Base-by-base conservation (phyloP, 805 yeast species). In the Wickerhamomyces pijperi region DNA sequence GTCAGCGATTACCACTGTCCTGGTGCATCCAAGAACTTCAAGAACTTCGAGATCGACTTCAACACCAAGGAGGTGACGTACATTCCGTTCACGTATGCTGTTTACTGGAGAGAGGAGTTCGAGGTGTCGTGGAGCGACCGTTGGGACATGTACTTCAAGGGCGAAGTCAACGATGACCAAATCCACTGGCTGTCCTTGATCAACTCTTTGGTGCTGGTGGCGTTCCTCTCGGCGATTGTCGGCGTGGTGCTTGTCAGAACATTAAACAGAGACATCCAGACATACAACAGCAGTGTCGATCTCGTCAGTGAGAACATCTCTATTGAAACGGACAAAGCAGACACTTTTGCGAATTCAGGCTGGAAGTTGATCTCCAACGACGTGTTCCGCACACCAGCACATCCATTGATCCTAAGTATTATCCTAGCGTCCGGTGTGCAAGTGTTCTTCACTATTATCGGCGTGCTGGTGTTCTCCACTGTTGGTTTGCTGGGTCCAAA, bases 81-180 rank as follows among this genome's bases (percentile, higher is more conserved):
- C 29, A 71, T 86, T 28, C 88, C 90, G 3, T 86, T 76, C 59
- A 81, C 95, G 1, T 87, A 85, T 50, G 75, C 95, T 1, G 86
- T 87, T 3, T 81, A 81, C 53, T 86, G 95, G 94, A 67, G 92
- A 55, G 94, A 86, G 54, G 95, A 86, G 43, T 61, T 63, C 34
- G 69, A 74, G 3, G 64, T 82, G 19, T 68, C 70, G 19, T 82
- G 85, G 70, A 67, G 68, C 37, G 66, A 76, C 42, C 66, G 95
- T 48, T 84, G 94, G 92, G 75, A 74, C 35, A 59, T 79, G 48
- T 86, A 79, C 56, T 71, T 78, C 46, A 67, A 74, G 42, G 70
- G 70, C 47, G 81, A 74, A 37, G 61, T 64, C 20, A 55, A 63
- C 18, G 67, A 64, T 25, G 60, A 66, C 29, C 72, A 70, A 28